A percentile compares a stretch with the other conserved stretches of the same genome.
These are phyloP conservation scores for Rhododendron ovatum DNA, from an alignment of 148 eudicot genomes.

Conservation along the genomic window DNA sequence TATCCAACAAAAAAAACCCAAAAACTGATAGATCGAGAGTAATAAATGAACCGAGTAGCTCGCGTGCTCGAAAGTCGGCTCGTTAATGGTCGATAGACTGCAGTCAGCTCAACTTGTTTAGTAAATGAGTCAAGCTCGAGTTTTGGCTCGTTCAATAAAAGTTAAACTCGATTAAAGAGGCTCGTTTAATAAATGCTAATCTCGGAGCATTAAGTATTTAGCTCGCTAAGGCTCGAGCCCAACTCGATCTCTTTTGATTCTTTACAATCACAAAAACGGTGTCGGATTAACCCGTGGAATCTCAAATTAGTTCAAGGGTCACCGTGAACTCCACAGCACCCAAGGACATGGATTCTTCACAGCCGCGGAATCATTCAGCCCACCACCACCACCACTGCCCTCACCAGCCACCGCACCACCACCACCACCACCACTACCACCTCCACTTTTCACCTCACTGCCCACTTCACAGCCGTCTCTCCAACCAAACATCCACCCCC, in stretches of 20 bases:
- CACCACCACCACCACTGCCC: conserved; percentile 7
- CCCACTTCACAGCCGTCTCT: conserved; percentile 21
- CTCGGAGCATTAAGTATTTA: too few relatives aligned
- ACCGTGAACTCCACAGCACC: not conserved
- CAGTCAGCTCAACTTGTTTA: not conserved
- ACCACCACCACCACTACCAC: conserved; percentile 20
- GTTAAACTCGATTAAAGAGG: too few relatives aligned
- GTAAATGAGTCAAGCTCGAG: not conserved
- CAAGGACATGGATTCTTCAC: conserved; percentile 4
- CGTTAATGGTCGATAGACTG: too few relatives aligned
- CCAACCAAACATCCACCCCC: conserved; percentile 18
- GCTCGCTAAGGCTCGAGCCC: too few relatives aligned
- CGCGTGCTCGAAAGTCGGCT: too few relatives aligned
- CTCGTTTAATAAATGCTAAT: too few relatives aligned
- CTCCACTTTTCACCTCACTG: conserved; percentile 14
- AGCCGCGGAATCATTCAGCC: not conserved
- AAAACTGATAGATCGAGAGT: too few relatives aligned
- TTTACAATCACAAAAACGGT: not conserved
- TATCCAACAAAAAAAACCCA: too few relatives aligned
- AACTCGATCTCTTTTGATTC: too few relatives aligned
- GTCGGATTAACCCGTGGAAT: not conserved
- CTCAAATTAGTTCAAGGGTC: not conserved
- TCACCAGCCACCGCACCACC: not conserved
- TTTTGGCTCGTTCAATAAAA: too few relatives aligned
- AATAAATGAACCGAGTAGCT: too few relatives aligned